Percentiles rank a stretch among this genome's conserved stretches.
Conservation (phyloP, 352 stramenopile genomes). For the Phytophthora hibernalis region DNA sequence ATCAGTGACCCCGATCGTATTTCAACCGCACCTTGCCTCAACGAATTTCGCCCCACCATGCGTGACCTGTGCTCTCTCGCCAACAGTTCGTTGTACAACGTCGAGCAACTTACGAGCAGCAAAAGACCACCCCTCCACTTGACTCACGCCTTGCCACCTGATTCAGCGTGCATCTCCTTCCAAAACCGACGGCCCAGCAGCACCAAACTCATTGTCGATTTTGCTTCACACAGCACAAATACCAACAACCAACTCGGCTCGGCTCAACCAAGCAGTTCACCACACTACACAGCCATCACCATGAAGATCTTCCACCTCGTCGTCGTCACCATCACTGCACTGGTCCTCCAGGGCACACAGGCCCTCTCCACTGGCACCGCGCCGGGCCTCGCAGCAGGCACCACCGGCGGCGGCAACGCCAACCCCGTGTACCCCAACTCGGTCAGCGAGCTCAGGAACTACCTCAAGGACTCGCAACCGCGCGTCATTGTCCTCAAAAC, state of each 20-base stretch:
- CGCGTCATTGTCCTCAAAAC: slow-evolving; percentile 62
- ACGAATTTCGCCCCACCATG: neutral
- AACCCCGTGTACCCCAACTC: slow-evolving; percentile 48
- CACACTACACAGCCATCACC: neutral
- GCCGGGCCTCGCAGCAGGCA: slow-evolving; percentile 28
- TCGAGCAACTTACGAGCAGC: neutral
- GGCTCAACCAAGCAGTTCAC: neutral
- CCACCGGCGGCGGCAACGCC: slow-evolving; percentile 52
- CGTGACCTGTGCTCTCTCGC: neutral
- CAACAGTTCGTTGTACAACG: neutral
- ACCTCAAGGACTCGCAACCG: slow-evolving; percentile 44
- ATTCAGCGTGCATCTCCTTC: neutral
- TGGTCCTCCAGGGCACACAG: slow-evolving; percentile 37
- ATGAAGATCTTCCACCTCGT: slow-evolving; percentile 20
- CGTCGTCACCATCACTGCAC: slow-evolving; percentile 18
- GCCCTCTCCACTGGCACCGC: slow-evolving; percentile 23
- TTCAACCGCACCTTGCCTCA: neutral
- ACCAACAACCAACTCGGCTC: neutral
- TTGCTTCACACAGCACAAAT: slow-evolving; percentile 5
- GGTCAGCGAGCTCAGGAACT: slow-evolving; percentile 50
- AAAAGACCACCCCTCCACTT: neutral
- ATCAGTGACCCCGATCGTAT: neutral
- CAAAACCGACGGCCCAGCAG: neutral
- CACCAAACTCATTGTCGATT: slow-evolving; percentile 9
- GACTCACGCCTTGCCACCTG: neutral